Percentiles rank a stretch among this genome's conserved stretches.
Evolutionary conservation across 306 rosid species (phyloP).

Genomic region (Rubus parviflorus): DNA sequence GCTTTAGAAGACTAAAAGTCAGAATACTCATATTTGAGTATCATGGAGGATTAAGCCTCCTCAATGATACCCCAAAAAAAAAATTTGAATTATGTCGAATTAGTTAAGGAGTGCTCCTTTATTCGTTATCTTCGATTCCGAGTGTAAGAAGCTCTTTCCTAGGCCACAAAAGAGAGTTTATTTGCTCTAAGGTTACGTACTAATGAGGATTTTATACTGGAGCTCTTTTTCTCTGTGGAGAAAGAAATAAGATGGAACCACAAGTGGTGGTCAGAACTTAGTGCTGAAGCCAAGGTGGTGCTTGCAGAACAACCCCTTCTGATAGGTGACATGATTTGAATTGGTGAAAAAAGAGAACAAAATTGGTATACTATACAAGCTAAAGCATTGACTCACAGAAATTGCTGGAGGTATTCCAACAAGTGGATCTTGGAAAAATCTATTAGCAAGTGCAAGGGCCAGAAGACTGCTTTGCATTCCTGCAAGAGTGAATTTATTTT

Average conservation of each 20-base stretch:
- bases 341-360: constrained; percentile 17
- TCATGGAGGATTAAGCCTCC: neutral
- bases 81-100: neutral
- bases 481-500: constrained; percentile 22
- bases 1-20: neutral
- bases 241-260: neutral
- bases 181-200: too few relatives aligned
- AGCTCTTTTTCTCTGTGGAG: too few relatives aligned
- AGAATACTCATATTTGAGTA: neutral
- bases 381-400: constrained; percentile 60
- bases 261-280: neutral
- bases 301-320: neutral
- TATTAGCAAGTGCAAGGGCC: constrained; percentile 92
- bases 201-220: too few relatives aligned
- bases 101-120: too few relatives aligned
- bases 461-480: constrained; percentile 99
- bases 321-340: neutral
- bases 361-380: neutral
- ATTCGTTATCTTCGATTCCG: too few relatives aligned
- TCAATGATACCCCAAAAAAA: neutral
- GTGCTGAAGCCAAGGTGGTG: neutral
- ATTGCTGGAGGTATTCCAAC: constrained; percentile 93
- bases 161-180: too few relatives aligned
- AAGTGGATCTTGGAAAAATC: constrained; percentile 76
- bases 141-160: too few relatives aligned